phyloP scores from a whole-genome alignment of 2,329 filamentous ascomycete genomes.

The Cladosporium colombiae region DNA sequence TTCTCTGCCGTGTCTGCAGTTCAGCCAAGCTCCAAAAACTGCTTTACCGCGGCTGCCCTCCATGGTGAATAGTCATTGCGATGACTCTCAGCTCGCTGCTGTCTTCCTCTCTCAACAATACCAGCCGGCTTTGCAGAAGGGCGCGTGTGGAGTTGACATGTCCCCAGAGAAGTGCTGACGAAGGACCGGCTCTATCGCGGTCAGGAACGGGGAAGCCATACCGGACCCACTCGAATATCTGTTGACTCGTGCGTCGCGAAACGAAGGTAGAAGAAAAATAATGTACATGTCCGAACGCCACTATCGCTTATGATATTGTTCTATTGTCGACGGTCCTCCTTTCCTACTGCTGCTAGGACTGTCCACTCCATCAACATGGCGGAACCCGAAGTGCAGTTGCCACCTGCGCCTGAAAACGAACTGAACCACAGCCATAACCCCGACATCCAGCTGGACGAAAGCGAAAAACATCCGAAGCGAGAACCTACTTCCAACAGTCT shows the following conservation, averaged over 20 bases:
- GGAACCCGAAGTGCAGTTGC: slow-evolving; percentile 40
- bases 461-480: slow-evolving; percentile 31
- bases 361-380: slow-evolving; percentile 36
- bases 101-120: background rate
- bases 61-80: background rate
- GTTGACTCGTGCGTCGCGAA: slow-evolving; percentile 17
- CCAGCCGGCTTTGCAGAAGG: background rate
- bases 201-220: slow-evolving; percentile 7
- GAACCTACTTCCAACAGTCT: slow-evolving; percentile 25
- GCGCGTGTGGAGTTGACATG: background rate
- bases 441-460: slow-evolving; percentile 24
- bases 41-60: background rate
- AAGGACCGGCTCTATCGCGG: slow-evolving; percentile 12
- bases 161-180: slow-evolving; percentile 1
- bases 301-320: background rate
- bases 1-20: background rate
- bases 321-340: background rate
- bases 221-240: slow-evolving; percentile 18
- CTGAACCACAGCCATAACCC: slow-evolving; percentile 21
- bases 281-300: slow-evolving; percentile 11
- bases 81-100: background rate
- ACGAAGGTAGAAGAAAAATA: slow-evolving; percentile 20
- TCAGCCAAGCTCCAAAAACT: background rate
- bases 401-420: slow-evolving; percentile 26
- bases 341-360: background rate